Percentiles rank a stretch among this genome's conserved stretches.
Conservation (phyloP, 2,329 filamentous ascomycete genomes). For the Apiospora kogelbergensis region DNA sequence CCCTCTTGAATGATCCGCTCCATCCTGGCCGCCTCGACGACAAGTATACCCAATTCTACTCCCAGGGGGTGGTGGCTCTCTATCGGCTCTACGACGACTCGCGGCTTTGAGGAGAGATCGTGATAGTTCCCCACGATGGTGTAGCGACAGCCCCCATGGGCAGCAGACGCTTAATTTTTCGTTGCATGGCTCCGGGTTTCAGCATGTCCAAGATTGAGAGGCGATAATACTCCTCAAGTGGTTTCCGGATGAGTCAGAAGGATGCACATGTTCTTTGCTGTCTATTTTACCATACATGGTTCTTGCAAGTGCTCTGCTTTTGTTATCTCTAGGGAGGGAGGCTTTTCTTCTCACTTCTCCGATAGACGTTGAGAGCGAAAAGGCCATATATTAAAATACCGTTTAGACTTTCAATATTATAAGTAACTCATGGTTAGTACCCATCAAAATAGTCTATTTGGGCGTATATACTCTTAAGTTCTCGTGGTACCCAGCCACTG, state of each 20-base stretch:
- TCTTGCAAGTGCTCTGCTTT: neutral
- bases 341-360: neutral
- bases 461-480: neutral
- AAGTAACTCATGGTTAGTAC: neutral
- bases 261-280: neutral
- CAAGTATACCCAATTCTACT: neutral
- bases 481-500: neutral
- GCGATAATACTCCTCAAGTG: neutral
- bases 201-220: neutral
- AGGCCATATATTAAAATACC: neutral
- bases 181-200: neutral
- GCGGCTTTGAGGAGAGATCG: neutral
- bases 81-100: neutral
- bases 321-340: neutral
- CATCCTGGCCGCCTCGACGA: neutral
- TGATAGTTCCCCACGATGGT: neutral
- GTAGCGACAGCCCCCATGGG: neutral
- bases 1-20: neutral
- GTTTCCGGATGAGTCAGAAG: neutral
- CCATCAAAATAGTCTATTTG: neutral
- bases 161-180: neutral
- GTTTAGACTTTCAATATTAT: neutral
- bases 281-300: neutral
- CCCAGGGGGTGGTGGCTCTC: neutral
- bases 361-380: no score